Base-by-base conservation (phyloP, 2,329 filamentous ascomycete genomes). In the Aspergillus uvarum region DNA sequence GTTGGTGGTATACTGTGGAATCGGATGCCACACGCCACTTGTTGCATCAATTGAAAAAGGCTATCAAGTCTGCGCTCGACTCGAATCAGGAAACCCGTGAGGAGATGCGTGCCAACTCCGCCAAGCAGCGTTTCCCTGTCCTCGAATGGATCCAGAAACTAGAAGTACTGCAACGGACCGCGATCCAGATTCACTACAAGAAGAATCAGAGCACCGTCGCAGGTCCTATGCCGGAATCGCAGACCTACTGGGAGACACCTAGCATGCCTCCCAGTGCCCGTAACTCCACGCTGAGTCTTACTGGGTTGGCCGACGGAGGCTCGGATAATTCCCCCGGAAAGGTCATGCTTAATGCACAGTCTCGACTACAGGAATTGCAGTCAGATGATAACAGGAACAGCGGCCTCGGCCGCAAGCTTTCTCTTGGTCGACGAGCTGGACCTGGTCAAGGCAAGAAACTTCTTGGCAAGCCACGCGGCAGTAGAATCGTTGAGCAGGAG, bases 1-100 rank as follows among this genome's bases (percentile, higher is more conserved):
- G 87, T n/a, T 88, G 86, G 82, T 89, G 86, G 86, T 89, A 84
- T 70, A 88, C 86, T 0, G 83, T 89, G 57, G 87, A 89, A 70
- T 87, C 84, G 0, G 85, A 81, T 6, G 83, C 83, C 1, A 86
- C 85, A 0, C 80, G 80, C 47, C 86, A 89, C 75, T 73, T 88
- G 51, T 77, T 88, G 54, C 81, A 83, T 54, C 87, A 89, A 69
- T 88, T 89, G 77, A 85, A 83, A 70, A 78, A 80, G 63, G 84
- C 86, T 16, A 87, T 89, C 59, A 75, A 83, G 11, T 80, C 80
- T 51, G 87, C 86, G 2, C 70, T 89, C 55, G 81, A 79, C 55
- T 86, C 85, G 3, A 82, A 83, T 63, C 74, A 74, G 11, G 77
- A 83, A 31, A 81, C 81, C 10, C 77, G 86, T 54, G 82, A 82